These are phyloP conservation scores for Domatiomyces catenatus DNA, from an alignment of 2,329 filamentous ascomycete species.

Conservation along the genomic window DNA sequence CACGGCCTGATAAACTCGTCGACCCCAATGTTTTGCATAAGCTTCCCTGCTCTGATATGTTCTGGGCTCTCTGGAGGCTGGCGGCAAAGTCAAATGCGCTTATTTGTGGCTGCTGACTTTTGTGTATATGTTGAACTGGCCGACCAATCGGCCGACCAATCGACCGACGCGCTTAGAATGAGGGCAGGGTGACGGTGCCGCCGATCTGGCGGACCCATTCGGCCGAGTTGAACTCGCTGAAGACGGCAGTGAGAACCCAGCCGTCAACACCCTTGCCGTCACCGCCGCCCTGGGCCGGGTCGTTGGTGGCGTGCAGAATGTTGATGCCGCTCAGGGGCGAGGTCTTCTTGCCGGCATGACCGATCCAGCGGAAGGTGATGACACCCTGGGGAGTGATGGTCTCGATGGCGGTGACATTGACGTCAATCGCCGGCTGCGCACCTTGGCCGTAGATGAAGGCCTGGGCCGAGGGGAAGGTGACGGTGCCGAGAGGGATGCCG, in stretches of 20 bases:
- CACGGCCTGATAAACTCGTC: too few relatives aligned
- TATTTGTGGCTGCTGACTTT: too few relatives aligned
- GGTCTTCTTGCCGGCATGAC: constrained; percentile 1
- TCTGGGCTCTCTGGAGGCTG: too few relatives aligned
- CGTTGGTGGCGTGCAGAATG: constrained; percentile 15
- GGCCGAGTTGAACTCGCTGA: constrained; percentile 24
- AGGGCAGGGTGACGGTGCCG: constrained; percentile 6
- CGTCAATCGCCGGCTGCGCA: constrained; percentile 15
- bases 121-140: too few relatives aligned
- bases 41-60: too few relatives aligned
- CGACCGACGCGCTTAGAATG: too few relatives aligned
- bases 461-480: constrained; percentile 8
- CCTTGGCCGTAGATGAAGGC: constrained; percentile 9
- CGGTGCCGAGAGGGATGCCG: constrained; percentile 9
- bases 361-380: constrained; percentile 21
- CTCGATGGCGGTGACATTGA: constrained; percentile 17
- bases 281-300: not conserved
- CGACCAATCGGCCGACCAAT: too few relatives aligned
- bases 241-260: constrained; percentile 21
- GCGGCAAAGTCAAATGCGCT: too few relatives aligned
- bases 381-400: constrained; percentile 19
- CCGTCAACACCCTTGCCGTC: constrained; percentile 8
- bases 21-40: too few relatives aligned
- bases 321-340: constrained; percentile 21
- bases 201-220: constrained; percentile 13